A percentile compares a stretch with the other conserved stretches of the same genome.
phyloP scores from a whole-genome alignment of 768 basidiomycete genomes.

The Mycena galopus region DNA sequence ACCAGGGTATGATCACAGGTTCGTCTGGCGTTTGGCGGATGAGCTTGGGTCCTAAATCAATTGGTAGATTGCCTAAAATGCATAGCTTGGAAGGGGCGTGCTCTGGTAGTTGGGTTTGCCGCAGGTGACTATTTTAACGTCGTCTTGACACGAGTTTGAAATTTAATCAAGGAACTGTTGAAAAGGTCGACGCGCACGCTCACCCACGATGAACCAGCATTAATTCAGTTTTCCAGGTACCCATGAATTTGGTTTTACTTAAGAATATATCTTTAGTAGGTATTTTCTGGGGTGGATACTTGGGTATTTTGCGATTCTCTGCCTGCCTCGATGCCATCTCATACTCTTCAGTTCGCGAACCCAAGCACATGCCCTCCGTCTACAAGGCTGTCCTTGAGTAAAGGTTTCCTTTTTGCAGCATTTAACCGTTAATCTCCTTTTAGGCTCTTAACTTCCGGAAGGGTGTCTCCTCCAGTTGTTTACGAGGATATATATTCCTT shows the following conservation, averaged over 20 bases:
- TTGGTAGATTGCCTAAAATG: constrained; percentile 85
- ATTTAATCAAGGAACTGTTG: too few relatives aligned
- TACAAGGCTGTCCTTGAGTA: constrained; percentile 81
- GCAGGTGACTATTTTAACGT: too few relatives aligned
- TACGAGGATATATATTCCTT: constrained; percentile 81
- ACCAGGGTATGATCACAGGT: constrained; percentile 35
- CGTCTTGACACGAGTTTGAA: too few relatives aligned
- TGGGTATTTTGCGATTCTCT: background rate
- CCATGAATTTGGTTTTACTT: constrained; percentile 84
- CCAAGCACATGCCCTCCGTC: constrained; percentile 70
- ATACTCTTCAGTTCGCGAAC: constrained; percentile 68
- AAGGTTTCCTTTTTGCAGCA: constrained; percentile 37
- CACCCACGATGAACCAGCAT: background rate
- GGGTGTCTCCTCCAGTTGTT: constrained; percentile 71
- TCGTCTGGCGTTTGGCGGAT: background rate
- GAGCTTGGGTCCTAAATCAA: background rate
- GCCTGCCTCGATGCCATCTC: background rate
- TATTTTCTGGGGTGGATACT: constrained; percentile 48
- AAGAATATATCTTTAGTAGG: constrained; percentile 91
- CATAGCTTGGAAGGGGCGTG: constrained; percentile 94
- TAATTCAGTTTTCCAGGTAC: constrained; percentile 67
- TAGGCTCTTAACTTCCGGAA: constrained; percentile 78
- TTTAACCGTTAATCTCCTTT: background rate
- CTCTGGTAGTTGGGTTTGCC: constrained; percentile 94
- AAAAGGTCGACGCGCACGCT: constrained; percentile 67